Evolutionary conservation across 306 rosid species (phyloP).

Genomic region (Vicia sativa): DNA sequence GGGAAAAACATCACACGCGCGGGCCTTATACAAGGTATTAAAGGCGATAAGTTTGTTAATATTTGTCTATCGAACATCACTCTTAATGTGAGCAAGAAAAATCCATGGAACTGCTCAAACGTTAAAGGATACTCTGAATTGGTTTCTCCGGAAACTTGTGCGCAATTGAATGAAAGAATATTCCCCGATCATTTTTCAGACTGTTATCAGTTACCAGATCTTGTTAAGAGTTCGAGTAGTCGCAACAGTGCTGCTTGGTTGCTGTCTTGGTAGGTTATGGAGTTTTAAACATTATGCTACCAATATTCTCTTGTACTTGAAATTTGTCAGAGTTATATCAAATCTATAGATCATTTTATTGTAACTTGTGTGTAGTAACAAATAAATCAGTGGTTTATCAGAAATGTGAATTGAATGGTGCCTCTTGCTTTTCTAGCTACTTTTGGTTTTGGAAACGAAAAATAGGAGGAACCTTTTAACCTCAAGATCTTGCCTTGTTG

Average conservation of each 20-base stretch:
- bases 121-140: conserved; percentile 63
- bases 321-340: conserved; percentile 41
- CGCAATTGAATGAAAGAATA: conserved; percentile 52
- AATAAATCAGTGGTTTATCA: conserved; percentile 54
- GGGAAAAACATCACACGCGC: conserved; percentile 58
- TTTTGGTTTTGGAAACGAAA: too few relatives aligned
- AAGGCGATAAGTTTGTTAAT: conserved; percentile 56
- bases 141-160: conserved; percentile 60
- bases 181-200: conserved; percentile 62
- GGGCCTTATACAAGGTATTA: conserved; percentile 66
- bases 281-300: conserved; percentile 38
- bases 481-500: too few relatives aligned
- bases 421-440: conserved; percentile 25
- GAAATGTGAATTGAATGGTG: conserved; percentile 48
- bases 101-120: conserved; percentile 77
- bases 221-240: conserved; percentile 43
- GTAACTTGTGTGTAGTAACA: conserved; percentile 57
- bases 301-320: conserved; percentile 40
- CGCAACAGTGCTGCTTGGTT: conserved; percentile 43
- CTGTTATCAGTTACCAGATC: conserved; percentile 58
- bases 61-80: conserved; percentile 67
- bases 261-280: conserved; percentile 49
- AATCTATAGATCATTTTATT: conserved; percentile 46
- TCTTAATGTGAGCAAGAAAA: conserved; percentile 46
- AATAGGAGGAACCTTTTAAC: too few relatives aligned